A percentile compares a stretch with the other conserved stretches of the same genome.
These are phyloP conservation scores for Tuber umbilicatum DNA, from an alignment of 495 filamentous ascomycete species.

Conservation along the genomic window DNA sequence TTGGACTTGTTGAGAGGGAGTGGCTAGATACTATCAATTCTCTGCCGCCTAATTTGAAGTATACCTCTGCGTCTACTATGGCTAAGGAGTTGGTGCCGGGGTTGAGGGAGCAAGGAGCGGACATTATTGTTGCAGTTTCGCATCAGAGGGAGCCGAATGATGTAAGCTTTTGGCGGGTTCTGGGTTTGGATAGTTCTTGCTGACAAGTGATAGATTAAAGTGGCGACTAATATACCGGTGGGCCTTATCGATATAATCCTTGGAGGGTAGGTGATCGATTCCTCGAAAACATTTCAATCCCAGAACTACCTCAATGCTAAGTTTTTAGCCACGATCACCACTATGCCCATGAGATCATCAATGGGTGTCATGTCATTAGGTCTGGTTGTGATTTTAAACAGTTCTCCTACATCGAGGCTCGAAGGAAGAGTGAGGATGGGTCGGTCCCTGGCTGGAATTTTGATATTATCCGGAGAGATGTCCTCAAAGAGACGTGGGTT, in stretches of 20 bases:
- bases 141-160: slow-evolving; percentile 84
- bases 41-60: slow-evolving; percentile 71
- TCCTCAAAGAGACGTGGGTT: slow-evolving; percentile 49
- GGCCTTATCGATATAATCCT: slow-evolving; percentile 76
- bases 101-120: slow-evolving; percentile 67
- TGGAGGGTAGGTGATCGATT: slow-evolving; percentile 50
- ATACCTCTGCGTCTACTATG: slow-evolving; percentile 64
- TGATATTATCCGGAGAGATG: slow-evolving; percentile 66
- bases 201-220: slow-evolving; percentile 50
- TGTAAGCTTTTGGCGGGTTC: slow-evolving; percentile 17
- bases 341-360: slow-evolving; percentile 68
- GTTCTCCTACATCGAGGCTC: slow-evolving; percentile 75
- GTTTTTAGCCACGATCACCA: slow-evolving; percentile 65
- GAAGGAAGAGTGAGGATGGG: slow-evolving; percentile 48
- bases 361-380: slow-evolving; percentile 70
- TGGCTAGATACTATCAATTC: slow-evolving; percentile 85
- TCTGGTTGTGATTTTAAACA: slow-evolving; percentile 89
- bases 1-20: slow-evolving; percentile 69
- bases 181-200: not conserved
- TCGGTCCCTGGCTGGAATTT: slow-evolving; percentile 60
- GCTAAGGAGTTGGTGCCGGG: slow-evolving; percentile 63
- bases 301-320: slow-evolving; percentile 7
- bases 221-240: slow-evolving; percentile 59
- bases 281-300: not conserved
- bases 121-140: slow-evolving; percentile 72